Evolutionary conservation across 768 basidiomycete species (phyloP).

Genomic region (Trametes meyenii): DNA sequence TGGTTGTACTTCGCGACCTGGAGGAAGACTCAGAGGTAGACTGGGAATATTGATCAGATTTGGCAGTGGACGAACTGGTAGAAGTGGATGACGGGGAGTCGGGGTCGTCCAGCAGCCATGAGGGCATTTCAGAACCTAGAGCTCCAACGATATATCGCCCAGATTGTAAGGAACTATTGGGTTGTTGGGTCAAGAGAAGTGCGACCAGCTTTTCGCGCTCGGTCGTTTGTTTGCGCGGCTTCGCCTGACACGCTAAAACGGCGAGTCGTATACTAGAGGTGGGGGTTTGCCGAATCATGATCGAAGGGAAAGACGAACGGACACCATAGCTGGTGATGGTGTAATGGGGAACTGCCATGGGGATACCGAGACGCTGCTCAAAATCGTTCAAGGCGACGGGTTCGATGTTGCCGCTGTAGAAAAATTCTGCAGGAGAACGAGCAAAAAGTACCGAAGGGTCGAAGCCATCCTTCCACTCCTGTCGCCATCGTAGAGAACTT

Average conservation of each 20-base stretch:
- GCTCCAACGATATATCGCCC: background rate
- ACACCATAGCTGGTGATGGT: slow-evolving; percentile 2
- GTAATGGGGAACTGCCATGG: background rate
- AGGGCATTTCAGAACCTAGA: background rate
- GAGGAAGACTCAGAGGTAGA: background rate
- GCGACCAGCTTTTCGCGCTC: background rate
- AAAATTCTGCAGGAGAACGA: background rate
- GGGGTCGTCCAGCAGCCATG: background rate
- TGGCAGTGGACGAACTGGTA: background rate
- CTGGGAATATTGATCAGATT: no score
- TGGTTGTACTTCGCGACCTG: background rate
- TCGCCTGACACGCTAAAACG: background rate
- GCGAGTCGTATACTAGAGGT: background rate
- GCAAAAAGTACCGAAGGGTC: background rate
- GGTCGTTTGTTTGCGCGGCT: background rate
- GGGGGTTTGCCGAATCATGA: background rate
- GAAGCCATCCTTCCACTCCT: background rate
- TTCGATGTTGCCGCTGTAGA: background rate
- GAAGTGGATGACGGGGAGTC: background rate
- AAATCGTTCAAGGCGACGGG: background rate
- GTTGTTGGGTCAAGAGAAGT: background rate
- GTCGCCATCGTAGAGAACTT: background rate
- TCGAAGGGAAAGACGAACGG: background rate
- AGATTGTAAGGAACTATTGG: background rate
- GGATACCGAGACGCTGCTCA: background rate